Evolutionary conservation across 2,329 filamentous ascomycete genomes (phyloP).

Genomic region (Aspergillus costaricaensis): DNA sequence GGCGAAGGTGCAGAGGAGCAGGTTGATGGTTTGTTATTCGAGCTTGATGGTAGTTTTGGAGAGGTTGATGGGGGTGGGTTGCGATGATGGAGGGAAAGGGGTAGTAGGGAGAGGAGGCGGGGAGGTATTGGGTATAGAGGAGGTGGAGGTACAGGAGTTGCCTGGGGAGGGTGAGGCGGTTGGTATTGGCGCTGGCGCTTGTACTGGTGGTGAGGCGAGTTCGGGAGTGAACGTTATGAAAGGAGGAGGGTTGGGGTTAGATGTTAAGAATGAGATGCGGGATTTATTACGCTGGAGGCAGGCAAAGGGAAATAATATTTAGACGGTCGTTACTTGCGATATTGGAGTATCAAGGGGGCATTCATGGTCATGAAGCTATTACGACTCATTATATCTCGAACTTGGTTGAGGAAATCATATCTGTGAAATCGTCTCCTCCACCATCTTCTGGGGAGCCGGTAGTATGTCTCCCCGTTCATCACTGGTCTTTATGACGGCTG

Average conservation of each 20-base stretch:
- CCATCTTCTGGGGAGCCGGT: constrained; percentile 16
- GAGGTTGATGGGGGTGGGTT: constrained; percentile 14
- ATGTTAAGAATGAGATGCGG: neutral
- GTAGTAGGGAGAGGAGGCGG: neutral
- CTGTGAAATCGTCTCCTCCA: constrained; percentile 12
- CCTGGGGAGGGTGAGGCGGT: too few relatives aligned
- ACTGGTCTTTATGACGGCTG: constrained; percentile 22
- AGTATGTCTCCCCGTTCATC: constrained; percentile 27
- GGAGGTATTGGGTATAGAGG: neutral
- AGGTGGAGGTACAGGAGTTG: neutral
- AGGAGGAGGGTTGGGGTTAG: neutral
- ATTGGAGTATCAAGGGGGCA: neutral
- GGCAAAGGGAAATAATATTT: neutral
- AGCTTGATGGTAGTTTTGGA: constrained; percentile 23
- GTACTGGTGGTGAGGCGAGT: too few relatives aligned
- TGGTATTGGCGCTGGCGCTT: too few relatives aligned
- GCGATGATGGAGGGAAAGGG: neutral
- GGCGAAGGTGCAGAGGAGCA: constrained; percentile 18
- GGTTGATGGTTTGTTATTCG: constrained; percentile 20
- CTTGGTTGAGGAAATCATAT: neutral
- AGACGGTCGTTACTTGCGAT: neutral
- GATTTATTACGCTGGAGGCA: neutral
- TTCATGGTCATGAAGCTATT: neutral
- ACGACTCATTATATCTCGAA: neutral
- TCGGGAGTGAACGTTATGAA: neutral